Percentiles rank a stretch among this genome's conserved stretches.
Evolutionary conservation across 2,329 filamentous ascomycete genomes (phyloP).

Genomic region (Trichoderma sp.): DNA sequence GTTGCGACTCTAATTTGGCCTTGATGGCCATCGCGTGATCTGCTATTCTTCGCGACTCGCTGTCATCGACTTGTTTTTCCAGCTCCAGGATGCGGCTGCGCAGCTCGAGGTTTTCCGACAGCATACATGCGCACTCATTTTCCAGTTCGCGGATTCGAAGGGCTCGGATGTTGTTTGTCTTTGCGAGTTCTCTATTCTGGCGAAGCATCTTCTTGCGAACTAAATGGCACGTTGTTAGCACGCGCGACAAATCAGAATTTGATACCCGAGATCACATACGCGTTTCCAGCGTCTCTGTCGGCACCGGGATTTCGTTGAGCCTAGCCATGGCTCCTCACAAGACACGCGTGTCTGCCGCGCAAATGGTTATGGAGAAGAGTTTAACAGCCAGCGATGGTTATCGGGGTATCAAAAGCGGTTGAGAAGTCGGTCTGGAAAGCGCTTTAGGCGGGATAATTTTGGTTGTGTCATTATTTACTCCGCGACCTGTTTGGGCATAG

Average conservation of each 20-base stretch:
- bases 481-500: constrained; percentile 31
- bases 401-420: neutral
- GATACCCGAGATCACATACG: constrained; percentile 49
- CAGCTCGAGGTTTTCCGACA: constrained; percentile 76
- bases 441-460: constrained; percentile 23
- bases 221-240: constrained; percentile 35
- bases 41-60: constrained; percentile 56
- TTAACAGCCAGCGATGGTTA: neutral
- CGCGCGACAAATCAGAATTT: constrained; percentile 10
- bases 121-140: constrained; percentile 68
- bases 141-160: constrained; percentile 75
- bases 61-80: constrained; percentile 64
- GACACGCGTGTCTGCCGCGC: constrained; percentile 29
- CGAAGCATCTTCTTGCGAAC: constrained; percentile 77
- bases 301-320: constrained; percentile 70
- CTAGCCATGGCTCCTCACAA: constrained; percentile 65
- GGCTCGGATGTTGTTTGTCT: constrained; percentile 74
- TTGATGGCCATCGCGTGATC: constrained; percentile 70
- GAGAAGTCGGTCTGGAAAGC: constrained; percentile 15
- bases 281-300: constrained; percentile 68
- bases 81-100: constrained; percentile 68
- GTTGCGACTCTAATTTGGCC: constrained; percentile 67
- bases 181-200: constrained; percentile 81
- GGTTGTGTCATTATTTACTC: constrained; percentile 38
- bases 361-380: neutral